These are phyloP conservation scores for Kappamyces sp. DNA, from an alignment of 192 early-diverging fungal genomes.

Conservation along the genomic window DNA sequence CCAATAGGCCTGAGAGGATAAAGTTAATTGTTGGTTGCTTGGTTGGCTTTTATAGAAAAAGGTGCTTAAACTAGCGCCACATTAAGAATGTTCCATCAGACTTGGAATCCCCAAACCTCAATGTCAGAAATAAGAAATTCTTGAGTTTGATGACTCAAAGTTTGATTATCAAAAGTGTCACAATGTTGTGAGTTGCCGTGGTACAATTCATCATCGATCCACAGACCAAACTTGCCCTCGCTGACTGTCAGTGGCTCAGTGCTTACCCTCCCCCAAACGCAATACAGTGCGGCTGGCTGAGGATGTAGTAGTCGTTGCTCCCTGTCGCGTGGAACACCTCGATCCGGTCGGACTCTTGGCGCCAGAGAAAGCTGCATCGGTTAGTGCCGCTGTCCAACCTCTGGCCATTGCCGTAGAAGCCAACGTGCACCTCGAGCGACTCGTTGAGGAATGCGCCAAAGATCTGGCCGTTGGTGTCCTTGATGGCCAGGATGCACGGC, in stretches of 20 bases:
- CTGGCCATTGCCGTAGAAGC: slow-evolving; percentile 41
- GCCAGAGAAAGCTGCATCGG: slow-evolving; percentile 23
- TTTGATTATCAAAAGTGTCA: slow-evolving; percentile 42
- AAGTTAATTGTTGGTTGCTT: not conserved
- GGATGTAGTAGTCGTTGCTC: slow-evolving; percentile 34
- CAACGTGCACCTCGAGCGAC: slow-evolving; percentile 24
- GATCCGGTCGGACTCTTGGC: not conserved
- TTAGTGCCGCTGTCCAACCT: slow-evolving; percentile 24
- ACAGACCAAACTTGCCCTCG: slow-evolving; percentile 47
- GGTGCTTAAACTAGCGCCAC: not conserved
- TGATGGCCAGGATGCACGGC: slow-evolving; percentile 29
- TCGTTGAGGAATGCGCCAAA: slow-evolving; percentile 46
- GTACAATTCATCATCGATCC: slow-evolving; percentile 42
- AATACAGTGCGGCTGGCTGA: slow-evolving; percentile 31
- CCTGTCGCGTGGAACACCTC: slow-evolving; percentile 32
- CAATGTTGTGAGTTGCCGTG: slow-evolving; percentile 44
- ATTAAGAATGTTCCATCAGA: slow-evolving; percentile 29
- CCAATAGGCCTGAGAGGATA: slow-evolving; percentile 76
- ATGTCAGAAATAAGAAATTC: slow-evolving; percentile 34
- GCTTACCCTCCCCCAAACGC: slow-evolving; percentile 40
- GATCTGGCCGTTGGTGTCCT: slow-evolving; percentile 22
- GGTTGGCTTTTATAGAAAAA: too few species aligned
- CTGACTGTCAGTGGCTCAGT: slow-evolving; percentile 13
- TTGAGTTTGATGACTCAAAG: slow-evolving; percentile 16
- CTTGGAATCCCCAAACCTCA: slow-evolving; percentile 41